phyloP scores from a whole-genome alignment of 2,329 filamentous ascomycete genomes.

The Cladophialophora carrionii region DNA sequence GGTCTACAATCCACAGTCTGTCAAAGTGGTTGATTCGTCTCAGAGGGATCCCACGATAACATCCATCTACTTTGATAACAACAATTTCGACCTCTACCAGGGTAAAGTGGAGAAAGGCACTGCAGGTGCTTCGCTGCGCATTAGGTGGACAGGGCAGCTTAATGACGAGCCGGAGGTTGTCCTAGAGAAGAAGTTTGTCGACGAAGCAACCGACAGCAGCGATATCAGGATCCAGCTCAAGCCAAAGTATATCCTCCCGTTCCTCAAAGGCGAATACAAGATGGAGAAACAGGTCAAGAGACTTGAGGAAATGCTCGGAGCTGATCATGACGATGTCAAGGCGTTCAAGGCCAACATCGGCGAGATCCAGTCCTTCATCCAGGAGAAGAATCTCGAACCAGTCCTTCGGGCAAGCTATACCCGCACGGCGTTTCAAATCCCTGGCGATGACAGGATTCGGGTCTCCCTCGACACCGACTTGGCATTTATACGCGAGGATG shows the following conservation, averaged over 20 bases:
- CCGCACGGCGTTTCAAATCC: constrained; percentile 94
- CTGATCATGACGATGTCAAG: constrained; percentile 67
- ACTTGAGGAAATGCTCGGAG: constrained; percentile 74
- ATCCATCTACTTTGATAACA: constrained; percentile 93
- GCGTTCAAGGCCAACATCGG: constrained; percentile 72
- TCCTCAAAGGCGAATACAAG: constrained; percentile 83
- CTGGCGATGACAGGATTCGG: constrained; percentile 83
- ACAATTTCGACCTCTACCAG: constrained; percentile 81
- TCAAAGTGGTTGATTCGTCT: constrained; percentile 77
- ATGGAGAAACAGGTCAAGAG: constrained; percentile 90
- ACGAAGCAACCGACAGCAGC: constrained; percentile 71
- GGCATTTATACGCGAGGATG: constrained; percentile 76
- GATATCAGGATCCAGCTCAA: constrained; percentile 85
- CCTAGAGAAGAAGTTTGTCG: constrained; percentile 86
- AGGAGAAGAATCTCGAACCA: constrained; percentile 75
- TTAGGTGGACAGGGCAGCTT: constrained; percentile 91
- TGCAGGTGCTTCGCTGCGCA: constrained; percentile 78
- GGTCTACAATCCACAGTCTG: constrained; percentile 85
- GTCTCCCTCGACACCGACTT: constrained; percentile 93
- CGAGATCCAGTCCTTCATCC: constrained; percentile 79
- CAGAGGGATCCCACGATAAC: constrained; percentile 86
- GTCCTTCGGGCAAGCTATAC: constrained; percentile 90
- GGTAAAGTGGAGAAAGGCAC: constrained; percentile 77
- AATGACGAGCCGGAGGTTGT: constrained; percentile 76
- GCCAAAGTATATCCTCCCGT: constrained; percentile 87